phyloP scores from a whole-genome alignment of 2,329 filamentous ascomycete species.

The Fusarium tupiense region DNA sequence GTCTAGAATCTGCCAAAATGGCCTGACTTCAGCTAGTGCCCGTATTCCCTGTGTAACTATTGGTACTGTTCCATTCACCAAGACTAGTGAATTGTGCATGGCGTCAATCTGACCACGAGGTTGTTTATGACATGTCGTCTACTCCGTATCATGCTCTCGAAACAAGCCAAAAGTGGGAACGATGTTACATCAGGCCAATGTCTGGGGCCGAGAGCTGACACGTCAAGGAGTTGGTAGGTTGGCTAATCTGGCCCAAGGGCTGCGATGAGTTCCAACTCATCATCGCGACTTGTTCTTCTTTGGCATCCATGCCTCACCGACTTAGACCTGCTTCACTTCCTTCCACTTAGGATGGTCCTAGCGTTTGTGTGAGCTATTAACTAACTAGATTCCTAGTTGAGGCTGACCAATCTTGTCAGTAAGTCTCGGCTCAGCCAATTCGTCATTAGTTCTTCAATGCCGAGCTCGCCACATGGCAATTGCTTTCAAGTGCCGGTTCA shows the following conservation, averaged over 20 bases:
- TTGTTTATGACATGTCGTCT: conserved; percentile 12
- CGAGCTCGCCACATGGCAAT: conserved; percentile 26
- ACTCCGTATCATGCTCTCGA: background rate
- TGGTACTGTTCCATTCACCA: background rate
- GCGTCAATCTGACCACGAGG: background rate
- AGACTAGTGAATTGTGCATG: background rate
- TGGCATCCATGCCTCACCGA: background rate
- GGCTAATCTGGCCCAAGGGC: background rate
- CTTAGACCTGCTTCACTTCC: background rate
- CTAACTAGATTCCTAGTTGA: background rate
- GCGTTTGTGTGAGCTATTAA: background rate
- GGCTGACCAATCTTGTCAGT: background rate
- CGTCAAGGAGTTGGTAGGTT: background rate
- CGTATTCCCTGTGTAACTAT: conserved; percentile 23
- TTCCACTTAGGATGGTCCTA: background rate
- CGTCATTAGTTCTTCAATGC: conserved; percentile 6
- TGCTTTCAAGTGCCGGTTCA: conserved; percentile 12
- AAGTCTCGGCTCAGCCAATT: background rate
- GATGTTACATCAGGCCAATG: conserved; percentile 3
- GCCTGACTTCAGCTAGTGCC: conserved; percentile 18
- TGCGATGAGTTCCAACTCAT: background rate
- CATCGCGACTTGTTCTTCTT: background rate
- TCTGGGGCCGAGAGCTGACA: background rate
- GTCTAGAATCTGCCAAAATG: conserved; percentile 28
- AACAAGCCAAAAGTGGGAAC: background rate